Percentiles rank a stretch among this genome's conserved stretches.
These are phyloP conservation scores for Croton laevigatus DNA, from an alignment of 441 rosid genomes.

Conservation along the genomic window DNA sequence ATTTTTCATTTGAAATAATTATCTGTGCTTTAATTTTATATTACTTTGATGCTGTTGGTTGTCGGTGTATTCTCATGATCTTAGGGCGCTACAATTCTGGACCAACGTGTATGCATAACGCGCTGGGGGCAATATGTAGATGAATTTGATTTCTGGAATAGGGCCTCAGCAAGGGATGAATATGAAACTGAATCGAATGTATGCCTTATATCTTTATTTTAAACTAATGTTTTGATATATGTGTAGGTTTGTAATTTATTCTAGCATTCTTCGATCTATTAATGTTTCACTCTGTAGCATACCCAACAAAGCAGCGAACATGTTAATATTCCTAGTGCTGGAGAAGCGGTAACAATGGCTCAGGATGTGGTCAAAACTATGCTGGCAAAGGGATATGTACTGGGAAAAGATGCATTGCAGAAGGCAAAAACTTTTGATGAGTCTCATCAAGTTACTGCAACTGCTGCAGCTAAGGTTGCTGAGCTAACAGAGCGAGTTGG, in stretches of 20 bases:
- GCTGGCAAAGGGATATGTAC: conserved; percentile 69
- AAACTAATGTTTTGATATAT: conserved; percentile 7
- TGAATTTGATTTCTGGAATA: conserved; percentile 52
- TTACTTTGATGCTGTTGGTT: not conserved
- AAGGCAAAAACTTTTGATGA: conserved; percentile 76
- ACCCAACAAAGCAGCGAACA: conserved; percentile 34
- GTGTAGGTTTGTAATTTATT: not conserved
- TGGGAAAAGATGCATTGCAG: conserved; percentile 70
- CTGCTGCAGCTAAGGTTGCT: conserved; percentile 69
- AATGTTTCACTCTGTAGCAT: conserved; percentile 24
- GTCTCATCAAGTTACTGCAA: conserved; percentile 61
- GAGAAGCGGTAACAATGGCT: conserved; percentile 50
- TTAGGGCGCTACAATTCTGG: conserved; percentile 83
- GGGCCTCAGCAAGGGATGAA: conserved; percentile 32
- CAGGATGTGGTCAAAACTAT: conserved; percentile 74
- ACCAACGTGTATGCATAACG: conserved; percentile 64
- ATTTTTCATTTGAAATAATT: not conserved
- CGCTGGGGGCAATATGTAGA: conserved; percentile 55
- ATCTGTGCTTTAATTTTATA: not conserved
- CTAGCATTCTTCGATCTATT: not conserved
- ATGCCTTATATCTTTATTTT: conserved; percentile 16
- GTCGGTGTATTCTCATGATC: conserved; percentile 6
- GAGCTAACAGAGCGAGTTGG: conserved; percentile 67
- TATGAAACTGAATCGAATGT: conserved; percentile 40
- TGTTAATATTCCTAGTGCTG: conserved; percentile 44